Conservation (phyloP, 768 basidiomycete genomes). For the Tremella mesenterica region DNA sequence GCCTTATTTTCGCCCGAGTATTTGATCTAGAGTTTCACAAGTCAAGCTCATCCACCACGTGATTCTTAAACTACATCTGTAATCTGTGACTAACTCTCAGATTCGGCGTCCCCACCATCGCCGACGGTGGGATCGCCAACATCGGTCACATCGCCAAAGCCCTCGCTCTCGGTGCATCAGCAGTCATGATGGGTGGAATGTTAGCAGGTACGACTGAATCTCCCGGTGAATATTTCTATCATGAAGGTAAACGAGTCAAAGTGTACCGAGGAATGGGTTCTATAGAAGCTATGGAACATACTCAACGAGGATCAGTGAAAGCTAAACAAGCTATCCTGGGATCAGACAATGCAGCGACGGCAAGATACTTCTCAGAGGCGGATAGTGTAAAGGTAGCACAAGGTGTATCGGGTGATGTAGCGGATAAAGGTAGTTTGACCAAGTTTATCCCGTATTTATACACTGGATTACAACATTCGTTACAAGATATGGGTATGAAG, state of each 20-base stretch:
- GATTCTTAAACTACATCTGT: too few species aligned
- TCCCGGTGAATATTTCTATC: slow-evolving; percentile 98
- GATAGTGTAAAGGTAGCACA: slow-evolving; percentile 86
- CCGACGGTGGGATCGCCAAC: slow-evolving; percentile 91
- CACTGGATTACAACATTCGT: slow-evolving; percentile 64
- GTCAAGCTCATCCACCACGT: background rate
- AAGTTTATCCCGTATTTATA: slow-evolving; percentile 67
- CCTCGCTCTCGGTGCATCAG: slow-evolving; percentile 80
- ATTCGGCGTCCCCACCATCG: slow-evolving; percentile 93
- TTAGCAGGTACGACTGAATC: slow-evolving; percentile 94
- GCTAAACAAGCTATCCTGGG: slow-evolving; percentile 27
- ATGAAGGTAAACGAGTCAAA: slow-evolving; percentile 97
- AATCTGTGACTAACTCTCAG: slow-evolving; percentile 48
- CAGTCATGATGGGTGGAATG: slow-evolving; percentile 97
- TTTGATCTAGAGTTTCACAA: too few species aligned
- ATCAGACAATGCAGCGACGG: slow-evolving; percentile 84
- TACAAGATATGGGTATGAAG: slow-evolving; percentile 82
- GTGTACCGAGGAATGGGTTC: slow-evolving; percentile 98
- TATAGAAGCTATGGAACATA: slow-evolving; percentile 51
- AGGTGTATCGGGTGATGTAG: slow-evolving; percentile 82
- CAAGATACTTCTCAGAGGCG: slow-evolving; percentile 88
- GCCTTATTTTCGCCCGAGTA: too few species aligned
- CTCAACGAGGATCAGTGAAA: slow-evolving; percentile 46
- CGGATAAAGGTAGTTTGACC: slow-evolving; percentile 91
- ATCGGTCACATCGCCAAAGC: slow-evolving; percentile 98